Conservation (phyloP, 1,284 basidiomycete genomes). For the Mycosarcoma maydis region DNA sequence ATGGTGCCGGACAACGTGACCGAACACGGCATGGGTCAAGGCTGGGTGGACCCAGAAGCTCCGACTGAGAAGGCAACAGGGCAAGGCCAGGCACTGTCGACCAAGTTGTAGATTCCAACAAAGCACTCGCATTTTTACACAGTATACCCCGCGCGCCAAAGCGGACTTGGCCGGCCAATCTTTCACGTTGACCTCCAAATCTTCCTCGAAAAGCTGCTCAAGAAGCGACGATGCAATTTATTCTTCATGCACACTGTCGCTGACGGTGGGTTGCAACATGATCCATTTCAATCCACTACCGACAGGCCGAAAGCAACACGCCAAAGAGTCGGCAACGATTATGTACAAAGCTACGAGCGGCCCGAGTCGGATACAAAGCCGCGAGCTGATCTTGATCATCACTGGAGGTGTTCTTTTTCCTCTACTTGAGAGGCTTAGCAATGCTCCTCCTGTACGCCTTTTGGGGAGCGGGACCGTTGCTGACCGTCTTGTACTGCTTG, state of each 20-base stretch:
- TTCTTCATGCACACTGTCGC: too few relatives aligned
- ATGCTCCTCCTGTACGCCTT: slow-evolving; percentile 34
- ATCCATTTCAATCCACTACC: too few relatives aligned
- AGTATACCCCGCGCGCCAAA: too few relatives aligned
- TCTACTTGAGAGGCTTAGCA: slow-evolving; percentile 19
- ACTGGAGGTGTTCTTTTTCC: too few relatives aligned
- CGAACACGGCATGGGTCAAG: slow-evolving; percentile 54
- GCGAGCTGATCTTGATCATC: slow-evolving; percentile 21
- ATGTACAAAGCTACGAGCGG: slow-evolving; percentile 15
- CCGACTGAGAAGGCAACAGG: neutral
- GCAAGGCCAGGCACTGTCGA: slow-evolving; percentile 2
- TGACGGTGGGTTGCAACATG: too few relatives aligned
- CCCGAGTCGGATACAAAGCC: neutral
- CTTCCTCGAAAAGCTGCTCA: too few relatives aligned
- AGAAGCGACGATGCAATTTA: too few relatives aligned
- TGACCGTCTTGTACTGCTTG: slow-evolving; percentile 19
- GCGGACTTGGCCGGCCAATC: too few relatives aligned
- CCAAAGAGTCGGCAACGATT: neutral
- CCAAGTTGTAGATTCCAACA: slow-evolving; percentile 22
- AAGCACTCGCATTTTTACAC: neutral
- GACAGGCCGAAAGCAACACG: too few relatives aligned
- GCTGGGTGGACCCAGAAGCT: slow-evolving; percentile 48
- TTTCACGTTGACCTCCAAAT: too few relatives aligned
- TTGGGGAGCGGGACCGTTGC: slow-evolving; percentile 22
- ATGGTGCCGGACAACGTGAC: slow-evolving; percentile 51